Conservation (phyloP, 2,329 filamentous ascomycete genomes). For the Dactylellina leptospora region DNA sequence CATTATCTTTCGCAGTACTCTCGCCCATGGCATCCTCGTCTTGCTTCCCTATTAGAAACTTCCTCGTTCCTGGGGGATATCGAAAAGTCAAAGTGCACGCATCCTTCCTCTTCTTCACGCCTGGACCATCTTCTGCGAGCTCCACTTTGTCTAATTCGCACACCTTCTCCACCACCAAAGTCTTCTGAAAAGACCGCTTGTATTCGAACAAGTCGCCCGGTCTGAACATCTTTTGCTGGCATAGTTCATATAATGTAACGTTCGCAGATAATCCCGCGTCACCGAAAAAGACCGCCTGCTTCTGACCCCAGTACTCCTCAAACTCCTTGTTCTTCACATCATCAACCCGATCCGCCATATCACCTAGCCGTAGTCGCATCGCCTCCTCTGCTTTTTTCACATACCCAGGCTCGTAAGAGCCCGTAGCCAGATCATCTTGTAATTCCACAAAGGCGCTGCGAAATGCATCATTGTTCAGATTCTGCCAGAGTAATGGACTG, state of each 20-base stretch:
- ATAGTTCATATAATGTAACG: constrained; percentile 46
- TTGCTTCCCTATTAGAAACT: constrained; percentile 13
- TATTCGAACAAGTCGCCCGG: constrained; percentile 47
- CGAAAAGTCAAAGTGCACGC: constrained; percentile 39
- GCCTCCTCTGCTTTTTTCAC: constrained; percentile 47
- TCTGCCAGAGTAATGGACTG: constrained; percentile 41
- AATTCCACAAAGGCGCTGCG: constrained; percentile 39
- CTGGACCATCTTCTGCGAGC: constrained; percentile 8
- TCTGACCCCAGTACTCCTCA: constrained; percentile 52
- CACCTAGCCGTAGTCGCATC: constrained; percentile 19
- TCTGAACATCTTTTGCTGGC: constrained; percentile 37
- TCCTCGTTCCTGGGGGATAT: constrained; percentile 25
- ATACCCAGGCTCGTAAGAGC: constrained; percentile 37
- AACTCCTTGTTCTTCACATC: constrained; percentile 51
- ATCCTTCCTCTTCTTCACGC: constrained; percentile 41
- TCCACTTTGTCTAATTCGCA: constrained; percentile 23
- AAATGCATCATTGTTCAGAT: constrained; percentile 52
- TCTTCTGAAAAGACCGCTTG: constrained; percentile 32
- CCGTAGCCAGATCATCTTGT: constrained; percentile 41
- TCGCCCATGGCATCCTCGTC: constrained; percentile 8
- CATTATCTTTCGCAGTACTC: not conserved
- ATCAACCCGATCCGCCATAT: constrained; percentile 37
- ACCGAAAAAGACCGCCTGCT: constrained; percentile 46
- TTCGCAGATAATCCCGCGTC: constrained; percentile 39
- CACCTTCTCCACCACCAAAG: constrained; percentile 37